Evolutionary conservation across 2,329 filamentous ascomycete species (phyloP).

Genomic region (Cryphonectria radicalis): DNA sequence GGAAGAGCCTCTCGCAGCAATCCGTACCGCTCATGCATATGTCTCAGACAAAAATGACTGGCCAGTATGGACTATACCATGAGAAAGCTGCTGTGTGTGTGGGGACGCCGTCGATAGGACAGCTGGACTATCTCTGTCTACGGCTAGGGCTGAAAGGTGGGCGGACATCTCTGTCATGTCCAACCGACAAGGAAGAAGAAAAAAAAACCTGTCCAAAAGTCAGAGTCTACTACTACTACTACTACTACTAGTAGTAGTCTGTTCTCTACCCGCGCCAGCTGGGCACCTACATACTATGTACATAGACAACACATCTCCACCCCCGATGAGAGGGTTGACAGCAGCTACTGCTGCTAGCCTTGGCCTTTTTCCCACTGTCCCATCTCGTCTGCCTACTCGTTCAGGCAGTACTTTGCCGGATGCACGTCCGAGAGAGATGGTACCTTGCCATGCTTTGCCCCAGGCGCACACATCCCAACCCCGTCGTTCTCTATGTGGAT

Average conservation of each 20-base stretch:
- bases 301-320: neutral
- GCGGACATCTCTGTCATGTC: conserved; percentile 11
- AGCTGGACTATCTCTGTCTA: conserved; percentile 6
- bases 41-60: conserved; percentile 15
- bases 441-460: conserved; percentile 1
- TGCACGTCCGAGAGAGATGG: conserved; percentile 13
- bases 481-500: conserved; percentile 3
- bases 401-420: neutral
- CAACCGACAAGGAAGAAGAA: neutral
- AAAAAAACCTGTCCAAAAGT: too few relatives aligned
- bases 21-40: neutral
- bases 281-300: neutral
- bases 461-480: neutral
- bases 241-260: neutral
- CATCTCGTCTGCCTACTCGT: neutral
- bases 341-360: neutral
- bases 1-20: conserved; percentile 13
- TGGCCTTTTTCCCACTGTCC: neutral
- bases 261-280: neutral
- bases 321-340: neutral
- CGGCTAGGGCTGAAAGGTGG: conserved; percentile 21
- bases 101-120: neutral
- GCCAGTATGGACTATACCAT: neutral
- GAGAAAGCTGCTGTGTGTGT: neutral
- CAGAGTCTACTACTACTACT: neutral